These are phyloP conservation scores for Clavariopsis aquatica DNA, from an alignment of 495 filamentous ascomycete genomes.

Conservation along the genomic window DNA sequence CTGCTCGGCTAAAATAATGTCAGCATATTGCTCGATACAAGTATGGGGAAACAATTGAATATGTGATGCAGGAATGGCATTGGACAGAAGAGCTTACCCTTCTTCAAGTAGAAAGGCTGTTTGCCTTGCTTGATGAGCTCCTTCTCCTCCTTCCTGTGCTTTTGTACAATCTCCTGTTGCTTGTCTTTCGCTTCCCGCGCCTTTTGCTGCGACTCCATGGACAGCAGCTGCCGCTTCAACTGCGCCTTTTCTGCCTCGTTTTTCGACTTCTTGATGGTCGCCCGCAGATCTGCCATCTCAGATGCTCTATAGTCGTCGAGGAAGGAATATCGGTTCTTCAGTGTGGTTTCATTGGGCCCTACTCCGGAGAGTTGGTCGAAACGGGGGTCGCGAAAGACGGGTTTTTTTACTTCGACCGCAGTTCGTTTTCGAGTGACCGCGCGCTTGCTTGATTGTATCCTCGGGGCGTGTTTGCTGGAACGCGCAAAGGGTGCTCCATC, in stretches of 20 bases:
- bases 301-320: slow-evolving; percentile 77
- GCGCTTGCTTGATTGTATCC: slow-evolving; percentile 74
- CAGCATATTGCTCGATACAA: neutral
- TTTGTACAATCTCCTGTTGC: slow-evolving; percentile 62
- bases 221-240: slow-evolving; percentile 58
- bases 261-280: slow-evolving; percentile 64
- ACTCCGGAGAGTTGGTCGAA: slow-evolving; percentile 65
- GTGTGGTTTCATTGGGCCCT: slow-evolving; percentile 54
- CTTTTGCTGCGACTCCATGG: slow-evolving; percentile 64
- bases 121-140: slow-evolving; percentile 77
- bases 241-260: slow-evolving; percentile 62
- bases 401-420: slow-evolving; percentile 60
- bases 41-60: neutral
- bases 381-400: slow-evolving; percentile 73
- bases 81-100: slow-evolving; percentile 40
- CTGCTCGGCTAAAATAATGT: slow-evolving; percentile 59
- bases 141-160: slow-evolving; percentile 80
- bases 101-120: slow-evolving; percentile 90
- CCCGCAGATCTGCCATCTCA: slow-evolving; percentile 74
- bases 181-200: slow-evolving; percentile 66
- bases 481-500: slow-evolving; percentile 48
- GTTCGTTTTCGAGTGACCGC: slow-evolving; percentile 77
- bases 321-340: slow-evolving; percentile 76
- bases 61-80: neutral
- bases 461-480: slow-evolving; percentile 82